These are phyloP conservation scores for Rhodotorula sp. DNA, from an alignment of 1,284 basidiomycete genomes.

Conservation along the genomic window DNA sequence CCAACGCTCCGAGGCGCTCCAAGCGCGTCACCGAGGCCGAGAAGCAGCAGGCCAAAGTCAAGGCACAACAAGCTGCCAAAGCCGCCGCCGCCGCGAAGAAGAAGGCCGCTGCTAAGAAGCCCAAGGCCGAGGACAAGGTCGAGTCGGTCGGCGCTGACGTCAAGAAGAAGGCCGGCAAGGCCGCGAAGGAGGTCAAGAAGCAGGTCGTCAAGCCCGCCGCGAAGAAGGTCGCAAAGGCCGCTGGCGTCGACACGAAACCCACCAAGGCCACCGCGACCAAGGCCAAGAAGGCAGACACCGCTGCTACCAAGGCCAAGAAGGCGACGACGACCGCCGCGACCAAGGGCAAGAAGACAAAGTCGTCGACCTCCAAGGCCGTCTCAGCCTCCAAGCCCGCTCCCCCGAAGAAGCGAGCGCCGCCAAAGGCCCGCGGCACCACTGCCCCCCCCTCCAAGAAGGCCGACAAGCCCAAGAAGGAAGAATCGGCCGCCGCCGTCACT, in stretches of 20 bases:
- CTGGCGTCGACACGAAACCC: conserved; percentile 4
- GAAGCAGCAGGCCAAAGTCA: conserved; percentile 1
- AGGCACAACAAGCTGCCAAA: conserved; percentile 26
- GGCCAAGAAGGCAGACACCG: not conserved
- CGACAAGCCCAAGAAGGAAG: conserved; percentile 2
- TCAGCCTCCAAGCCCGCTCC: not conserved
- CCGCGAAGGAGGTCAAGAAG: conserved; percentile 7
- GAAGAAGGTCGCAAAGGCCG: not conserved
- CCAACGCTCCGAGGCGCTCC: conserved; percentile 17
- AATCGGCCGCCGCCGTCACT: conserved; percentile 33
- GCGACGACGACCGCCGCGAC: not conserved
- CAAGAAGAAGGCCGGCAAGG: conserved; percentile 9
- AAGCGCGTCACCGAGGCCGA: conserved; percentile 8
- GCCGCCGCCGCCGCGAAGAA: conserved; percentile 2
- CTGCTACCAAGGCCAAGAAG: not conserved
- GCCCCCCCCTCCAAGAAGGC: not conserved
- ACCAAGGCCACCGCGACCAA: not conserved
- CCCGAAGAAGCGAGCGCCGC: not conserved
- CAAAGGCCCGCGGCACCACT: not conserved
- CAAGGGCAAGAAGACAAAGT: conserved; percentile 23
- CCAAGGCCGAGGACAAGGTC: conserved; percentile 3
- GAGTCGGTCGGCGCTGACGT: not conserved
- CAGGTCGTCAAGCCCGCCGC: conserved; percentile 17
- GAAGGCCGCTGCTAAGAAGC: conserved; percentile 1
- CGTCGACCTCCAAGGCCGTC: not conserved